Evolutionary conservation across 116 monocot genomes (phyloP).

Genomic region (Iris pallida): DNA sequence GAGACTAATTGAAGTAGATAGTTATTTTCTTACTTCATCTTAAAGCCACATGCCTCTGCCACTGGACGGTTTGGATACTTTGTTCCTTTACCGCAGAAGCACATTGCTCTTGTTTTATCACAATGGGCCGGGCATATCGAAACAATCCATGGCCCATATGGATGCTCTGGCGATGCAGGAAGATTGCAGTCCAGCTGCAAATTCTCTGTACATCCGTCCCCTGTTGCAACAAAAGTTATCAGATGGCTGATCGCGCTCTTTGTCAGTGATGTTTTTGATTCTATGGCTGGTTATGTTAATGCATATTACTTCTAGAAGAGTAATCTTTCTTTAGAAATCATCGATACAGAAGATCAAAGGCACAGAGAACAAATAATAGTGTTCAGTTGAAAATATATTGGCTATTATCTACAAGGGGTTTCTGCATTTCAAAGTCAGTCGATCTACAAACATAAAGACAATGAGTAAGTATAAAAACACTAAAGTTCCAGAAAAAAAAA

Average conservation of each 20-base stretch:
- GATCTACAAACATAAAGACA: no score
- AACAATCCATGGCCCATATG: constrained; percentile 62
- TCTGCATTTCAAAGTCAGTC: no score
- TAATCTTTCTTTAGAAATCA: no score
- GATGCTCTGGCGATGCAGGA: constrained; percentile 35
- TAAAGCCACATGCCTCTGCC: constrained; percentile 74
- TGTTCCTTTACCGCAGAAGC: constrained; percentile 81
- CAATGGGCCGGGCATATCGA: constrained; percentile 77
- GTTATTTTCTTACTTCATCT: constrained; percentile 38
- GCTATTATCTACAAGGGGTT: no score
- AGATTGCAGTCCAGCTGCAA: constrained; percentile 68
- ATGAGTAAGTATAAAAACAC: no score
- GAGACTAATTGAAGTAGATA: neutral
- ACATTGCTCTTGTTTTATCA: constrained; percentile 81
- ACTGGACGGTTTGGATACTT: constrained; percentile 79
- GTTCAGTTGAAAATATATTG: no score
- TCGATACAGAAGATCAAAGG: no score
- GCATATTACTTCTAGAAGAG: no score
- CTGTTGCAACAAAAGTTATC: constrained; percentile 8
- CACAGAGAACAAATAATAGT: no score
- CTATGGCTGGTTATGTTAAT: neutral
- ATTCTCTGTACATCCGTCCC: constrained; percentile 59
- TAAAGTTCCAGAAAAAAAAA: no score
- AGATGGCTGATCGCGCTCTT: neutral
- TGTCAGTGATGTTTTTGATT: neutral